Evolutionary conservation across 2,329 filamentous ascomycete genomes (phyloP).

Genomic region (Fusarium nurragi): DNA sequence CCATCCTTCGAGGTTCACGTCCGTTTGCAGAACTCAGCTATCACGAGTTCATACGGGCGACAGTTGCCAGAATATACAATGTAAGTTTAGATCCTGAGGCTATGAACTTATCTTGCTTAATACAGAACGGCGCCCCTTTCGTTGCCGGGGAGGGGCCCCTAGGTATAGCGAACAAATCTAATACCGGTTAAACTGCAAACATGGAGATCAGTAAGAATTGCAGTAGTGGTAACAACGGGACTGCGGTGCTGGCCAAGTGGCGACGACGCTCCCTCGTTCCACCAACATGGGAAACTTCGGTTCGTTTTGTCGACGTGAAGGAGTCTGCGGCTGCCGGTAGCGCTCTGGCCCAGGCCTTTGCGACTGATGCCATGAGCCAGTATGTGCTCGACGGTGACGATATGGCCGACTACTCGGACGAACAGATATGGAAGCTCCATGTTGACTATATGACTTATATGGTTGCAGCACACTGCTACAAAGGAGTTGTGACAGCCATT

Average conservation of each 20-base stretch:
- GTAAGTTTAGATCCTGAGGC: slow-evolving; percentile 44
- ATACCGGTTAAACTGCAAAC: slow-evolving; percentile 47
- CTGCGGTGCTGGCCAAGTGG: slow-evolving; percentile 44
- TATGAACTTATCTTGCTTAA: slow-evolving; percentile 38
- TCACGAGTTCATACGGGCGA: slow-evolving; percentile 66
- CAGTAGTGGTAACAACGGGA: slow-evolving; percentile 19
- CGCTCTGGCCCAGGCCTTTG: slow-evolving; percentile 81
- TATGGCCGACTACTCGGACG: slow-evolving; percentile 67
- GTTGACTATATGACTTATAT: slow-evolving; percentile 81
- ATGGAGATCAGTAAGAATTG: slow-evolving; percentile 55
- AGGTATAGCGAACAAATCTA: slow-evolving; percentile 36
- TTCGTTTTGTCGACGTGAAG: slow-evolving; percentile 70
- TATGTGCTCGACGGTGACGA: slow-evolving; percentile 81
- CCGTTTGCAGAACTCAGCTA: slow-evolving; percentile 64
- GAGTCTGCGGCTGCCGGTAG: slow-evolving; percentile 77
- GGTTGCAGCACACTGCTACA: slow-evolving; percentile 77
- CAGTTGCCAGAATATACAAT: slow-evolving; percentile 64
- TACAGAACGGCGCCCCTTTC: slow-evolving; percentile 32
- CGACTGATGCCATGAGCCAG: slow-evolving; percentile 74
- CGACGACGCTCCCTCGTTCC: slow-evolving; percentile 60
- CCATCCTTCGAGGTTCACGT: slow-evolving; percentile 66
- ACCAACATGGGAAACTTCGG: slow-evolving; percentile 61
- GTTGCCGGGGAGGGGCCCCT: slow-evolving; percentile 28
- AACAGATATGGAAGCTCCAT: slow-evolving; percentile 80
- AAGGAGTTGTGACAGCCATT: slow-evolving; percentile 77